A percentile compares a stretch with the other conserved stretches of the same genome.
phyloP scores from a whole-genome alignment of 2,329 filamentous ascomycete species.

The Pleomassaria siparia region DNA sequence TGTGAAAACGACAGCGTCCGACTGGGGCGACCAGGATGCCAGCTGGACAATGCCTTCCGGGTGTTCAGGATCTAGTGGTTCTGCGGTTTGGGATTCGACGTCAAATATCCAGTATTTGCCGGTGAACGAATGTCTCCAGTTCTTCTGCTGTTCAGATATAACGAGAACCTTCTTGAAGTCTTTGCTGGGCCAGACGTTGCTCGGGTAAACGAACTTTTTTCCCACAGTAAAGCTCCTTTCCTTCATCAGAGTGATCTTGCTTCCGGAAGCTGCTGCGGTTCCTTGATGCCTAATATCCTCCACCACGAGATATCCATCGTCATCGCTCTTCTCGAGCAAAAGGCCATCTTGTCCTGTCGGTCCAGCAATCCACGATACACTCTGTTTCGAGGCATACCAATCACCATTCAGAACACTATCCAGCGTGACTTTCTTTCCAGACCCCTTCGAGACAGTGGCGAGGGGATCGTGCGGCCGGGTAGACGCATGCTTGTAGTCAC shows the following conservation, averaged over 20 bases:
- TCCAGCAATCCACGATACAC: constrained; percentile 75
- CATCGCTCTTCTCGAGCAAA: constrained; percentile 71
- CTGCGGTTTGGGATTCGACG: constrained; percentile 73
- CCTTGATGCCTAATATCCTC: constrained; percentile 72
- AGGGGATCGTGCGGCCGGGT: constrained; percentile 68
- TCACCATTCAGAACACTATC: constrained; percentile 68
- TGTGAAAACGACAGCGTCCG: constrained; percentile 87
- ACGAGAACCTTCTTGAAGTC: constrained; percentile 85
- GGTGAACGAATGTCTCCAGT: constrained; percentile 89
- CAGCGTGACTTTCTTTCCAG: constrained; percentile 71
- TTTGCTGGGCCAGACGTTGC: constrained; percentile 71
- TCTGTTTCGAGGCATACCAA: constrained; percentile 65
- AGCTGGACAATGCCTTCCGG: constrained; percentile 72
- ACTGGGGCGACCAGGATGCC: constrained; percentile 85
- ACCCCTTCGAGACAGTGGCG: constrained; percentile 62
- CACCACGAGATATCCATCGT: constrained; percentile 75
- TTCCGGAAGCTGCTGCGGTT: constrained; percentile 43
- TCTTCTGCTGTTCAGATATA: constrained; percentile 69
- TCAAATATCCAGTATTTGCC: constrained; percentile 91
- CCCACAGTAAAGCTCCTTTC: constrained; percentile 62
- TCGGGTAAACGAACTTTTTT: constrained; percentile 58
- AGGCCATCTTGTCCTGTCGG: constrained; percentile 79
- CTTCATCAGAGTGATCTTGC: constrained; percentile 75
- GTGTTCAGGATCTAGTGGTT: constrained; percentile 74
- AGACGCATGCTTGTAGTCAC: constrained; percentile 67